phyloP scores from a whole-genome alignment of 805 yeast genomes.

The Candida loeiensis region DNA sequence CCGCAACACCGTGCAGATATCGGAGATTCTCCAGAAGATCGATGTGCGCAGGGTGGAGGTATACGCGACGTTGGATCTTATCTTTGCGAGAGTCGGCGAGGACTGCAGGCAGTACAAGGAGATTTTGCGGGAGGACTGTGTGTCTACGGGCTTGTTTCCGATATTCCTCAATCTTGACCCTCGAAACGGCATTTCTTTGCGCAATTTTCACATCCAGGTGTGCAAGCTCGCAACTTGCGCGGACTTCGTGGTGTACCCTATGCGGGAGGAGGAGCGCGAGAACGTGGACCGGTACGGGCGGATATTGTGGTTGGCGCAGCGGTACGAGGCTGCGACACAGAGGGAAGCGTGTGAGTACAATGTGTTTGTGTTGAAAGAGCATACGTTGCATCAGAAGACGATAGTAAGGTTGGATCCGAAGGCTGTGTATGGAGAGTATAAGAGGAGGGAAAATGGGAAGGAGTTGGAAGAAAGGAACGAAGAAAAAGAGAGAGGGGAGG shows the following conservation, averaged over 20 bases:
- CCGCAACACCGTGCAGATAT: constrained; percentile 51
- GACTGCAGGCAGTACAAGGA: constrained; percentile 26
- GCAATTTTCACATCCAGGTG: constrained; percentile 84
- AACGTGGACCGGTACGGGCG: constrained; percentile 25
- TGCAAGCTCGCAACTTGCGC: constrained; percentile 73
- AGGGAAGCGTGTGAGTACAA: constrained; percentile 13
- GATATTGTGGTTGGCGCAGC: constrained; percentile 37
- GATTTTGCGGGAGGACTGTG: constrained; percentile 40
- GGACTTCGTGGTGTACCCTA: constrained; percentile 67
- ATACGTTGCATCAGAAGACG: neutral
- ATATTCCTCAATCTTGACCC: constrained; percentile 62
- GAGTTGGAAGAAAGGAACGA: neutral
- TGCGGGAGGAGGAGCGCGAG: constrained; percentile 7
- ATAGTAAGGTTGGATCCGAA: constrained; percentile 3
- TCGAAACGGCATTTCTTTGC: constrained; percentile 64
- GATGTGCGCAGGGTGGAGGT: constrained; percentile 40
- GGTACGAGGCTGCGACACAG: constrained; percentile 17
- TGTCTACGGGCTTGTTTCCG: constrained; percentile 44
- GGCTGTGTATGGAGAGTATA: constrained; percentile 2
- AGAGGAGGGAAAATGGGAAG: neutral
- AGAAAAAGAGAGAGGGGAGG: neutral
- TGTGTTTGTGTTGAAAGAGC: constrained; percentile 20
- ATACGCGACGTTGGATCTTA: constrained; percentile 17
- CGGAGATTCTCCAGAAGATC: constrained; percentile 52
- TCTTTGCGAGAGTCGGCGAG: constrained; percentile 14